Base-by-base conservation (phyloP, 2,329 filamentous ascomycete genomes). In the Curvularia lunata region DNA sequence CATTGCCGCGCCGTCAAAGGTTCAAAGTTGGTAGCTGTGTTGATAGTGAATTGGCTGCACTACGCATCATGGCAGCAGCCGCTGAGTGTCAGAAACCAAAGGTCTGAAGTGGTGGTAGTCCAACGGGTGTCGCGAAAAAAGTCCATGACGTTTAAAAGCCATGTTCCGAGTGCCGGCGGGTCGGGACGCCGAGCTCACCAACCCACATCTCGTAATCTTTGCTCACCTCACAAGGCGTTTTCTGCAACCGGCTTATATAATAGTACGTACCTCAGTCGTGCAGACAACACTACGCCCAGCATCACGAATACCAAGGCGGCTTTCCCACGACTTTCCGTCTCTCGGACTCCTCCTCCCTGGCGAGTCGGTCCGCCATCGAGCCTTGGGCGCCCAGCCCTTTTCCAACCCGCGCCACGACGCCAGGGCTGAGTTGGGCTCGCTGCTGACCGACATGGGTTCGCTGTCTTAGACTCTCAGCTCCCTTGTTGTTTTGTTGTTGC, bases 1-100 rank as follows among this genome's bases (percentile, higher is more conserved):
- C 82, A 84, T 84, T 75, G 74, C 78, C 71, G 70, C 66, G 58
- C 68, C 62, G 64, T 71, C 70, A 61, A 67, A 48, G 9, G 45
- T 48, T 67, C 32, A 61, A 59, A 61, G 56, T 62, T 66, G 60
- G 52, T 73, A 69, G 61, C 52, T 73, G 69, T 68, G 61, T 48
- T 16, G 40, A 58, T 37, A 46, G 58, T 47, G 18, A 32, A 27
- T 48, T 42, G 54, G 54, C 38, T 40, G 40, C 50, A 59, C 32
- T 61, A 51, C 28, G 48, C 58, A 63, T 63, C 48, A 47, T 61
- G 50, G 42, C 49, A 54, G 51, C 12, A 59, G 45, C 48, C 55
- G 23, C 5, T 30, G n/a, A 34, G 34, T 50, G 13, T 25, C 41
- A 52, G 25, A 16, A 28, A 28, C 18, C 4, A n/a, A 21, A n/a